These are phyloP conservation scores for Psilocybe mexicana DNA, from an alignment of 1,284 basidiomycete species.

Conservation along the genomic window DNA sequence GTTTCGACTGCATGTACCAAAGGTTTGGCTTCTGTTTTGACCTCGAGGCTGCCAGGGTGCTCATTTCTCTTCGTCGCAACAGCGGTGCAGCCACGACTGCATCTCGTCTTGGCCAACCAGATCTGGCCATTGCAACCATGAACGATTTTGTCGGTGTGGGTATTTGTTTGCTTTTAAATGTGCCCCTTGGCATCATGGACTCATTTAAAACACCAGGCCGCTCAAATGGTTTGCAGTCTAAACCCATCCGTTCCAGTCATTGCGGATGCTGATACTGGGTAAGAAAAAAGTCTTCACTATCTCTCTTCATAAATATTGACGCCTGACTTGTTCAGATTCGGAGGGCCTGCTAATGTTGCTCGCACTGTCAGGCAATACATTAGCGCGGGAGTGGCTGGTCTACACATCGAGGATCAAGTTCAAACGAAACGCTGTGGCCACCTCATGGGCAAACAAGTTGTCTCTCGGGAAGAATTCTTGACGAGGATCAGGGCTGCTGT, in stretches of 20 bases:
- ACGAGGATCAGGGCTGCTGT: slow-evolving; percentile 78
- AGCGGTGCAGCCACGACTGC: slow-evolving; percentile 78
- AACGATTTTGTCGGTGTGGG: slow-evolving; percentile 71
- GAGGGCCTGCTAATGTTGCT: slow-evolving; percentile 62
- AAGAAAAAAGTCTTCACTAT: not conserved
- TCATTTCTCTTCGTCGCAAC: not conserved
- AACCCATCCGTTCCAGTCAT: slow-evolving; percentile 70
- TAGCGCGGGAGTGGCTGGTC: slow-evolving; percentile 70
- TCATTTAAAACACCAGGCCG: slow-evolving; percentile 29
- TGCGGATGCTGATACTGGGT: slow-evolving; percentile 66
- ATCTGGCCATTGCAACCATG: slow-evolving; percentile 79
- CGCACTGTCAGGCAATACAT: slow-evolving; percentile 75
- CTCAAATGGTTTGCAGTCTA: slow-evolving; percentile 63
- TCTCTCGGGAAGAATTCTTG: slow-evolving; percentile 69
- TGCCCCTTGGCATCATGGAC: not conserved
- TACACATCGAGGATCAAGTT: slow-evolving; percentile 85
- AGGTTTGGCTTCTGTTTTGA: slow-evolving; percentile 34
- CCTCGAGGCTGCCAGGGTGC: not conserved
- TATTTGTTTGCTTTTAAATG: not conserved
- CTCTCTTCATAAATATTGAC: not conserved
- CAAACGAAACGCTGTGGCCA: slow-evolving; percentile 84
- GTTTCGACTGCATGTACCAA: slow-evolving; percentile 76
- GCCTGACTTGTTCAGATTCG: not conserved
- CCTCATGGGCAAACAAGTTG: slow-evolving; percentile 71
- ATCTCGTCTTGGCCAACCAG: slow-evolving; percentile 74